Percentiles rank a stretch among this genome's conserved stretches.
These are phyloP conservation scores for Miscanthus lutarioriparius DNA, from an alignment of 176 grass and related monocot genomes.

Conservation along the genomic window DNA sequence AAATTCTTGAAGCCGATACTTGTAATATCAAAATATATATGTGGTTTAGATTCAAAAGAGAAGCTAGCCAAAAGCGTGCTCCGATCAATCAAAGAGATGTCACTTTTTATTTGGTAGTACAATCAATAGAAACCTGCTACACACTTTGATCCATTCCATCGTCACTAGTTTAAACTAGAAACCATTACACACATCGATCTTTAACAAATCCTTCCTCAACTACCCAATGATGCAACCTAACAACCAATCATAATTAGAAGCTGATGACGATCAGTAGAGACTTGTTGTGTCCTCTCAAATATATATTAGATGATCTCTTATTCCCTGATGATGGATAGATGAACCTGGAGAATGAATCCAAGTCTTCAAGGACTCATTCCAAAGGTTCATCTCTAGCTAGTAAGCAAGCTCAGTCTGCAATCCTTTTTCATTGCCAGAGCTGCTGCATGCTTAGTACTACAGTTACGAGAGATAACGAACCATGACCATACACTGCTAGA, in stretches of 20 bases:
- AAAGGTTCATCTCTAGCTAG: slow-evolving; percentile 68
- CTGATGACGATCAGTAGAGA: slow-evolving; percentile 23
- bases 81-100: slow-evolving; percentile 35
- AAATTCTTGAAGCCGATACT: slow-evolving; percentile 39
- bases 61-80: slow-evolving; percentile 22
- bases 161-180: slow-evolving; percentile 34
- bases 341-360: slow-evolving; percentile 75
- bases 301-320: slow-evolving; percentile 32
- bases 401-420: slow-evolving; percentile 32
- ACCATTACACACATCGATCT: slow-evolving; percentile 33
- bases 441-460: background rate
- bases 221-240: slow-evolving; percentile 51
- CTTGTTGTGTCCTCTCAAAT: slow-evolving; percentile 21
- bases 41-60: slow-evolving; percentile 36
- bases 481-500: slow-evolving; percentile 33
- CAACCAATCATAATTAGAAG: slow-evolving; percentile 53
- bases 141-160: slow-evolving; percentile 47
- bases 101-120: slow-evolving; percentile 50
- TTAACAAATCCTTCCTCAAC: slow-evolving; percentile 49
- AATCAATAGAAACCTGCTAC: slow-evolving; percentile 58
- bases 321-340: slow-evolving; percentile 46
- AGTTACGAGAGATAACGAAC: slow-evolving; percentile 21
- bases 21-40: slow-evolving; percentile 42
- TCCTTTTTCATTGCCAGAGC: slow-evolving; percentile 5
- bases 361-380: slow-evolving; percentile 74